These are phyloP conservation scores for Adansonia gregorii DNA, from an alignment of 441 rosid species.

Conservation along the genomic window DNA sequence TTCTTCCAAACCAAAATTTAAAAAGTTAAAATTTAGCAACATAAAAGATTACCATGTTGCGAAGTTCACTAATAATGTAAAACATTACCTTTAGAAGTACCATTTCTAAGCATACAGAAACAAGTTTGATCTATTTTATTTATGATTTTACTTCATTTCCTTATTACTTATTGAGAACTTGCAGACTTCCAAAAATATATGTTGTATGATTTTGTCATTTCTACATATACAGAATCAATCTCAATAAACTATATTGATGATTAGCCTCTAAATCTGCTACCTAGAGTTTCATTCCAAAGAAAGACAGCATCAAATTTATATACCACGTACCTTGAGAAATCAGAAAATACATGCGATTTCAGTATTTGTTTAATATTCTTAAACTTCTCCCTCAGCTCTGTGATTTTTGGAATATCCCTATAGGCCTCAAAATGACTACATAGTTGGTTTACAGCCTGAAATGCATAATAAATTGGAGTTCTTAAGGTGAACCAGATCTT, in stretches of 20 bases:
- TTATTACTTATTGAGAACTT: slow-evolving; percentile 6
- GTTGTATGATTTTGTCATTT: slow-evolving; percentile 7
- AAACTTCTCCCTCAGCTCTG: slow-evolving; percentile 95
- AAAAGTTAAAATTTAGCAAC: not conserved
- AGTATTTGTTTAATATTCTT: slow-evolving; percentile 94
- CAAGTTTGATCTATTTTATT: not conserved
- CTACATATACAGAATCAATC: not conserved
- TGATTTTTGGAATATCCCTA: slow-evolving; percentile 95
- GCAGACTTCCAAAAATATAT: not conserved
- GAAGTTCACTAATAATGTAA: slow-evolving; percentile 14
- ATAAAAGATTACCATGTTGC: not conserved
- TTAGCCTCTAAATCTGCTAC: slow-evolving; percentile 28
- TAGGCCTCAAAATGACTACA: slow-evolving; percentile 98
- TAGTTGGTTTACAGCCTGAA: slow-evolving; percentile 99
- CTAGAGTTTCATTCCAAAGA: slow-evolving; percentile 12
- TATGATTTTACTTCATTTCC: not conserved
- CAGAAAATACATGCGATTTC: slow-evolving; percentile 95
- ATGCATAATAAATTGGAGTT: slow-evolving; percentile 34
- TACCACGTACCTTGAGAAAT: slow-evolving; percentile 82
- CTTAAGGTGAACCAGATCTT: slow-evolving; percentile 23
- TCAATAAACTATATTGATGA: slow-evolving; percentile 15
- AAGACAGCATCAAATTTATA: slow-evolving; percentile 14
- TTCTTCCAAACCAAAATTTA: slow-evolving; percentile 8
- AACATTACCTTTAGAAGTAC: slow-evolving; percentile 1
- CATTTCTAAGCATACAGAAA: not conserved